Evolutionary conservation across 108 stramenopile species (phyloP).

Genomic region (Bacterosira constricta): DNA sequence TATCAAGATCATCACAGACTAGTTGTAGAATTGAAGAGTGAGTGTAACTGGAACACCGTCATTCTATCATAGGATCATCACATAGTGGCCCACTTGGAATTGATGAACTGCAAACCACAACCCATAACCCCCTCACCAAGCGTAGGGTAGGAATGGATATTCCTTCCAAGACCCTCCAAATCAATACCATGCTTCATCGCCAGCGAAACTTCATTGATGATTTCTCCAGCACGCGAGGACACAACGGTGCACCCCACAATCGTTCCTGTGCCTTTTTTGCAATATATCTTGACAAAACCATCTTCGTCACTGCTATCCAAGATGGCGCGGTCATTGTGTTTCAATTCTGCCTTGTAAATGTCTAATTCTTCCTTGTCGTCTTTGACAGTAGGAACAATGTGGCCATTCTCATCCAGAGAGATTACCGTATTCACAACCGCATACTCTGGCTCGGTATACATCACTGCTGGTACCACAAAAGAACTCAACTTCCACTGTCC

Average conservation of each 20-base stretch:
- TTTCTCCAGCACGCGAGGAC: slow-evolving; percentile 92
- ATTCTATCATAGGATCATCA: neutral
- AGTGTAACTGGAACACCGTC: too few species aligned
- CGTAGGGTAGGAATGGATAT: slow-evolving; percentile 96
- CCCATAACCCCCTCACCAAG: slow-evolving; percentile 86
- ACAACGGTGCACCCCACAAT: slow-evolving; percentile 95
- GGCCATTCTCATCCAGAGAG: slow-evolving; percentile 63
- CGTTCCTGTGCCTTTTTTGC: slow-evolving; percentile 83
- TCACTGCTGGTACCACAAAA: slow-evolving; percentile 90
- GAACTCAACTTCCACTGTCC: slow-evolving; percentile 87
- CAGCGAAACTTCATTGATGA: slow-evolving; percentile 91
- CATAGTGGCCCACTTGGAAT: slow-evolving; percentile 57
- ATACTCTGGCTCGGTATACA: slow-evolving; percentile 96
- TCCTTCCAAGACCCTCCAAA: slow-evolving; percentile 78
- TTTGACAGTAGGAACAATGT: slow-evolving; percentile 18
- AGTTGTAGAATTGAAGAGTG: too few species aligned
- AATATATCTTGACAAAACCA: slow-evolving; percentile 91
- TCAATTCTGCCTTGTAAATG: slow-evolving; percentile 72
- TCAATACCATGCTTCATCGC: slow-evolving; percentile 93
- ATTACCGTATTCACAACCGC: slow-evolving; percentile 76
- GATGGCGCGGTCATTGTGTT: slow-evolving; percentile 94
- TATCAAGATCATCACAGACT: neutral
- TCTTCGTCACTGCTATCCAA: slow-evolving; percentile 73
- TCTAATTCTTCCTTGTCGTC: slow-evolving; percentile 20
- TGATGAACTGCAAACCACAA: slow-evolving; percentile 84